Base-by-base conservation (phyloP, 2,329 filamentous ascomycete genomes). In the Colletotrichum falcatum region DNA sequence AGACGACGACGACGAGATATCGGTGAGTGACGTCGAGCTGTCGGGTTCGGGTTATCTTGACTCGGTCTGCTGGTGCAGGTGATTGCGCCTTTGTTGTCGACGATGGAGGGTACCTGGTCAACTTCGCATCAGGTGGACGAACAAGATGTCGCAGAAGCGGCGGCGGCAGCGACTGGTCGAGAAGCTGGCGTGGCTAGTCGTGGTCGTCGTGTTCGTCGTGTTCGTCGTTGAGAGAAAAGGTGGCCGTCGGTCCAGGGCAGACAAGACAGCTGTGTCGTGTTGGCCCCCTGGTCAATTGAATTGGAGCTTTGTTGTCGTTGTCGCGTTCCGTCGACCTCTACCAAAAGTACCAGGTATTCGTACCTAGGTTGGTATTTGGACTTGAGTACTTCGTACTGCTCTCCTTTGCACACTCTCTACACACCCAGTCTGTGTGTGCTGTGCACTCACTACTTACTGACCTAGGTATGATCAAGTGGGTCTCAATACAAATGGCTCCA, bases 261-360 rank as follows among this genome's bases (percentile, higher is more conserved):
- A n/a, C 30, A 12, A 30, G 20, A n/a, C 30, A n/a, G 51, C 48
- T 64, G 67, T 67, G 67, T 64, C 68, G 64, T 59, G 39, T 33
- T 48, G 42, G 28, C 37, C 44, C 59, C 56, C 59, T 61, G 60
- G 48, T 62, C 46, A 53, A 62, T 42, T 62, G 44, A 53, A 62
- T 42, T 53, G 69, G 65, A 56, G 44, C 65, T 49, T 60, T 53
- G 33, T 46, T 46, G 33, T 35, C 56, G 60, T 39, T 62, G 60
- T 51, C 44, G 62, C 64, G 63, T 53, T 39, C 30, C 56, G 55
- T 66, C 44, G 62, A 35, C 18, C 23, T 62, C 48, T 28, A 48
- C 46, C 26, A 30, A 30, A 48, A 46, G 7, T 42, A 42, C 37
- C 4, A 3, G 5, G 16, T 8, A n/a, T n/a, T n/a, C n/a, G n/a